These are phyloP conservation scores for Taphrina communis DNA, from an alignment of 1,139 yeast species.

Conservation along the genomic window DNA sequence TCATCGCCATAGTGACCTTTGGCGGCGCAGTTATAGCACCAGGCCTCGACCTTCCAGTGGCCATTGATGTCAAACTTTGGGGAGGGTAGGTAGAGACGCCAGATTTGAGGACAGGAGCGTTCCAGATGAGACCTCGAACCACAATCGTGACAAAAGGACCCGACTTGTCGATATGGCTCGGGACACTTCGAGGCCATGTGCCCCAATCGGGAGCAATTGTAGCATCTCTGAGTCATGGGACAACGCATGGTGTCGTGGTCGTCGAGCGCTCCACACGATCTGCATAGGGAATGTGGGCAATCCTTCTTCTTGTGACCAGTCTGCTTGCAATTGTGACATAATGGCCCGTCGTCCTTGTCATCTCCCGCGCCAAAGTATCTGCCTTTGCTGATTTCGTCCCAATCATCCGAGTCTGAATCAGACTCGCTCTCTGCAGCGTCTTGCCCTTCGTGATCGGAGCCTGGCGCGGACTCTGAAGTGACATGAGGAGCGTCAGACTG, in stretches of 20 bases:
- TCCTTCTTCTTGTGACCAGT: conserved; percentile 39
- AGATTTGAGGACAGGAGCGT: conserved; percentile 42
- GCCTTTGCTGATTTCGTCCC: conserved; percentile 38
- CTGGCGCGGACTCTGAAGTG: not conserved
- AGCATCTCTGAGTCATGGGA: conserved; percentile 41
- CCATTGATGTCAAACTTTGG: conserved; percentile 20
- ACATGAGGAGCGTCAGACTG: not conserved
- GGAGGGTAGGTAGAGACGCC: conserved; percentile 41
- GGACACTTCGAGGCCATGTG: conserved; percentile 41
- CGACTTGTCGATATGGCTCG: conserved; percentile 38
- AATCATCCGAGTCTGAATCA: conserved; percentile 19
- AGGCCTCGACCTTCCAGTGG: conserved; percentile 29
- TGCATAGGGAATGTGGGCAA: conserved; percentile 38
- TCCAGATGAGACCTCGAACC: conserved; percentile 39
- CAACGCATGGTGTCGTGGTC: conserved; percentile 42
- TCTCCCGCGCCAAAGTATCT: conserved; percentile 41
- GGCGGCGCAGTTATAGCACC: conserved; percentile 43
- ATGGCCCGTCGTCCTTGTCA: conserved; percentile 11
- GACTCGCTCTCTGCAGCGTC: not conserved
- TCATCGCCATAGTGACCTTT: conserved; percentile 43
- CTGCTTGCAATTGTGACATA: conserved; percentile 41
- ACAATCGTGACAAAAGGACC: conserved; percentile 38
- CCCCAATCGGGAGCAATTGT: conserved; percentile 41
- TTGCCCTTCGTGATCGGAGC: not conserved
- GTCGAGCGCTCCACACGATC: conserved; percentile 43